Percentiles rank a stretch among this genome's conserved stretches.
phyloP scores from a whole-genome alignment of 345 rosid genomes.

The Pugionium cornutum region DNA sequence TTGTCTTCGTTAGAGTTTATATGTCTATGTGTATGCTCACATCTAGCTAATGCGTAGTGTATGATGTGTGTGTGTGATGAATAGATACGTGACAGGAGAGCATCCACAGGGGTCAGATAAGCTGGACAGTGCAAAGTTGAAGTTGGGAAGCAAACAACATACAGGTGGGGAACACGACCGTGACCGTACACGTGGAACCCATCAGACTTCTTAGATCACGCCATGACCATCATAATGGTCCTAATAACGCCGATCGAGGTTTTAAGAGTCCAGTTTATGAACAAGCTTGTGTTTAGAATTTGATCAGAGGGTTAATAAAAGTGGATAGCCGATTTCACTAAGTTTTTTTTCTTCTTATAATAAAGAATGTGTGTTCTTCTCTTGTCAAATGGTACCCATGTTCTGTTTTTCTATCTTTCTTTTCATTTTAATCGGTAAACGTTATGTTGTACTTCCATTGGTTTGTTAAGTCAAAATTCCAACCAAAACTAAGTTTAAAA shows the following conservation, averaged over 20 bases:
- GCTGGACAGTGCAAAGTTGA: conserved; percentile 68
- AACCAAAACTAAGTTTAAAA: too few species aligned
- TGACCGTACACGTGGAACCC: conserved; percentile 35
- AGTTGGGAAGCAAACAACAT: conserved; percentile 59
- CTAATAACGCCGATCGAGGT: conserved; percentile 6
- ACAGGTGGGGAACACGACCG: conserved; percentile 41
- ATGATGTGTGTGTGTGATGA: background rate
- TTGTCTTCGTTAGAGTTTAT: background rate
- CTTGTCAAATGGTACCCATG: conserved; percentile 30
- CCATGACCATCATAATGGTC: background rate
- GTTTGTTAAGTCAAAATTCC: background rate
- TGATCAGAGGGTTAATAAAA: conserved; percentile 34
- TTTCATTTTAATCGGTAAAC: conserved; percentile 11
- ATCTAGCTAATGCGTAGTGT: background rate
- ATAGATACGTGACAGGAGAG: conserved; percentile 73
- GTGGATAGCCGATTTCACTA: background rate
- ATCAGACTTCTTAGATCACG: conserved; percentile 27
- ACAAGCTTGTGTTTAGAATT: conserved; percentile 34
- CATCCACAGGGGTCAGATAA: conserved; percentile 65
- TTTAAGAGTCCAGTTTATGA: conserved; percentile 13
- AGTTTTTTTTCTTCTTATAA: conserved; percentile 1
- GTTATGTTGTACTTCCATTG: conserved; percentile 18
- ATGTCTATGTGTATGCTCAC: too few species aligned
- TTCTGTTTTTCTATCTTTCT: background rate
- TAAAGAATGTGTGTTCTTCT: conserved; percentile 24